Conservation (phyloP, 176 grass and related monocot species). For the Triticum dicoccoides region DNA sequence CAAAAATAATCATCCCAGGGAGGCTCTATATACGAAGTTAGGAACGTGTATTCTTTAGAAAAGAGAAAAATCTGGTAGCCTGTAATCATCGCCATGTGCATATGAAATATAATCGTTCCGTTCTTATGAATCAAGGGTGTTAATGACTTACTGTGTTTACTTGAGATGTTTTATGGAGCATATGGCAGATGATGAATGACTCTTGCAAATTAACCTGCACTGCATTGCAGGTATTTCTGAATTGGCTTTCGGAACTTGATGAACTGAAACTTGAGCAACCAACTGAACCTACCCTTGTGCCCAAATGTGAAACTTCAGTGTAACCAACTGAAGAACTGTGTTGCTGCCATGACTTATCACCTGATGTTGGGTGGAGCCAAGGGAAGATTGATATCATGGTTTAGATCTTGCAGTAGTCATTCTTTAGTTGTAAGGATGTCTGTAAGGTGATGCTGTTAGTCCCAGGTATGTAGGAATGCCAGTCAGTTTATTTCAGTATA, state of each 20-base stretch:
- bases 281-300: not conserved
- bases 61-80: conserved; percentile 9
- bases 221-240: conserved; percentile 8
- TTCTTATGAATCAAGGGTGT: conserved; percentile 2
- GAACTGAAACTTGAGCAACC: not conserved
- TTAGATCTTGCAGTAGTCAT: not conserved
- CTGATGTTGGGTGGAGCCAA: not conserved
- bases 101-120: conserved; percentile 36
- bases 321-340: not conserved
- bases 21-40: conserved; percentile 24
- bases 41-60: conserved; percentile 48
- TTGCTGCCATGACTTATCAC: not conserved
- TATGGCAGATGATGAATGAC: not conserved
- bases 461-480: not conserved
- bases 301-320: not conserved
- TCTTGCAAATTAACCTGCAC: conserved; percentile 10
- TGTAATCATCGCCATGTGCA: conserved; percentile 44
- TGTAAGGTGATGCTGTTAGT: not conserved
- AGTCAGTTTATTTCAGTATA: not conserved
- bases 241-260: not conserved
- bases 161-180: not conserved
- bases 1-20: conserved; percentile 23
- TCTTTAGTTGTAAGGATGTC: not conserved
- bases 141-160: not conserved
- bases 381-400: not conserved